Evolutionary conservation across 176 grass and related monocot species (phyloP), one percentile per base, ranked within the genome.

Genomic region (Hsuehochloa calcarea): DNA sequence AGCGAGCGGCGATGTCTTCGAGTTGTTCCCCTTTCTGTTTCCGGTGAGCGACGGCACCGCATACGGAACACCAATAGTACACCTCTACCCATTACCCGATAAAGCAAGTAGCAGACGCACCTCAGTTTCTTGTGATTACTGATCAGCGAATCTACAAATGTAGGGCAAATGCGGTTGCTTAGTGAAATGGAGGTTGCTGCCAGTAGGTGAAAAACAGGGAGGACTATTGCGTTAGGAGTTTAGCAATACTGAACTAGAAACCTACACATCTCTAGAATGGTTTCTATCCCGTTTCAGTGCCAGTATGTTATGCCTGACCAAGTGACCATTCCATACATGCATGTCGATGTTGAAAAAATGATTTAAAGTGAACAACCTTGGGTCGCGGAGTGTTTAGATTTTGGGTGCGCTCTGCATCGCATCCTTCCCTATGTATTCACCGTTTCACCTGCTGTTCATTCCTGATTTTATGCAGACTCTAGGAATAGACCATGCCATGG

Each of bases 401-500:
- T 52, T 37, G 6, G 16, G 0, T 25, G 13, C 66, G 77, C 45
- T 61, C 38, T 62, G 25, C 55, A 25, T 6, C 10, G 2, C 3
- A 31, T 43, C 13, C 19, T 51, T 80, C 40, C 10, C 50, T 62
- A 20, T n/a, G 45, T 47, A 46, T 26, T 90, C 4, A 5, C 56
- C 56, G 5, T 60, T 4, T 60, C 56, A 65, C 37, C 14, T 5
- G 8, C 12, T 72, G 11, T 6, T 14, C 19, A 3, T 82, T 46
- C 38, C 44, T 75, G 0, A 2, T 70, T 74, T 89, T 54, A 10
- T 88, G 91, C 96, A 99, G 96, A 99, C 96, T 40, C 90, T 99
- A 70, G 96, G 96, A 81, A 99, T 99, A 92, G 82, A 99, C 47
- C 96, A 99, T 91, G 93, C 91, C 10, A 91, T 96, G 87, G 91